Conservation (phyloP, 345 rosid genomes). For the Moricandia moricandioides region DNA sequence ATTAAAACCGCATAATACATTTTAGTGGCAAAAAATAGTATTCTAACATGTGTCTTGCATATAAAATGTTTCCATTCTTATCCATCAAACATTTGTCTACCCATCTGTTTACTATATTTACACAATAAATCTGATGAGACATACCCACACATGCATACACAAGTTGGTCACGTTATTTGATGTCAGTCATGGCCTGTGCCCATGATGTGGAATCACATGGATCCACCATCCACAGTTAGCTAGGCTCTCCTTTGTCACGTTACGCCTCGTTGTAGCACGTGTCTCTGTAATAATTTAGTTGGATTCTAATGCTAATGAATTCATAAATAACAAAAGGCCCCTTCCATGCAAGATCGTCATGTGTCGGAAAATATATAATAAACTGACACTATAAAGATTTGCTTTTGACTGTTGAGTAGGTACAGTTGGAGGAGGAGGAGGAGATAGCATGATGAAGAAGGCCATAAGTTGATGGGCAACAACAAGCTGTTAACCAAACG, state of each 20-base stretch:
- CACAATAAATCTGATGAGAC: slow-evolving; percentile 7
- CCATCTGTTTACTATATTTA: background rate
- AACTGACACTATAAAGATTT: slow-evolving; percentile 9
- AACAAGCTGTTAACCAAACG: slow-evolving; percentile 18
- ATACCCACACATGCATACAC: slow-evolving; percentile 32
- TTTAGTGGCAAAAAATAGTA: slow-evolving; percentile 5
- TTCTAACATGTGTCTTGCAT: background rate
- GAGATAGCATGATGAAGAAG: slow-evolving; percentile 19
- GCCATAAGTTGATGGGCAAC: slow-evolving; percentile 5
- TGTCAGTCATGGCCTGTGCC: slow-evolving; percentile 31
- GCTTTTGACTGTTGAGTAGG: slow-evolving; percentile 27
- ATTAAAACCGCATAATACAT: background rate
- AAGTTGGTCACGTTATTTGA: slow-evolving; percentile 35
- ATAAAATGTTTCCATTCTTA: background rate
- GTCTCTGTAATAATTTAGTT: slow-evolving; percentile 18
- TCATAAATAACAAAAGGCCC: slow-evolving; percentile 1
- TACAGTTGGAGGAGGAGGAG: slow-evolving; percentile 18
- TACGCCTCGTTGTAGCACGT: slow-evolving; percentile 52
- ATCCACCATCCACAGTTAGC: slow-evolving; percentile 32
- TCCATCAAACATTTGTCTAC: background rate
- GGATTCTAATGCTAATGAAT: slow-evolving; percentile 18
- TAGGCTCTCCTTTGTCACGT: slow-evolving; percentile 37
- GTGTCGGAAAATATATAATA: slow-evolving; percentile 24
- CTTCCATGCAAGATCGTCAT: slow-evolving; percentile 35
- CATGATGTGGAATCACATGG: slow-evolving; percentile 37